phyloP scores from a whole-genome alignment of 2,329 filamentous ascomycete genomes.

The Kalmusia sp. region DNA sequence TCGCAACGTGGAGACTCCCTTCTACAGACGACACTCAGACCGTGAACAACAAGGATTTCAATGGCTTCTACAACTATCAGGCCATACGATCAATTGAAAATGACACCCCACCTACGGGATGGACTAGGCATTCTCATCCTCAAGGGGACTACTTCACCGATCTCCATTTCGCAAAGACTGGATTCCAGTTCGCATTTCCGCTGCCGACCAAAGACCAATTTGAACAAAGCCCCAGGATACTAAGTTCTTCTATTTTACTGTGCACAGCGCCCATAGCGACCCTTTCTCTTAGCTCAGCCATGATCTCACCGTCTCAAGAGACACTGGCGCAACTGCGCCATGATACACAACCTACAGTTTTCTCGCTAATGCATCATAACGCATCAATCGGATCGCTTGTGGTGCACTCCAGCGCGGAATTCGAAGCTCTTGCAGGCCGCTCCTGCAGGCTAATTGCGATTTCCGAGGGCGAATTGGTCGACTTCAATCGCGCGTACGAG shows the following conservation, averaged over 20 bases:
- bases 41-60: not conserved
- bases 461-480: not conserved
- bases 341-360: not conserved
- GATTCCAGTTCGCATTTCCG: not conserved
- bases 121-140: slow-evolving; percentile 1
- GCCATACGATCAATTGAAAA: not conserved
- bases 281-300: not conserved
- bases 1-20: not conserved
- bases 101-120: not conserved
- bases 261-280: not conserved
- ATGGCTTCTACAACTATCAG: slow-evolving; percentile 8
- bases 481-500: not conserved
- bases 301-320: not conserved
- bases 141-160: slow-evolving; percentile 4
- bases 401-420: not conserved
- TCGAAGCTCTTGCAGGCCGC: not conserved
- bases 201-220: not conserved
- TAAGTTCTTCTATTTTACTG: not conserved
- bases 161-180: not conserved
- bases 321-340: too few relatives aligned
- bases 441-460: not conserved
- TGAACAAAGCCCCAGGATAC: not conserved
- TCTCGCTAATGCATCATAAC: not conserved
- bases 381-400: not conserved
- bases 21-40: not conserved